Conservation (phyloP, 148 eudicot genomes). For the Nepenthes mirabilis region DNA sequence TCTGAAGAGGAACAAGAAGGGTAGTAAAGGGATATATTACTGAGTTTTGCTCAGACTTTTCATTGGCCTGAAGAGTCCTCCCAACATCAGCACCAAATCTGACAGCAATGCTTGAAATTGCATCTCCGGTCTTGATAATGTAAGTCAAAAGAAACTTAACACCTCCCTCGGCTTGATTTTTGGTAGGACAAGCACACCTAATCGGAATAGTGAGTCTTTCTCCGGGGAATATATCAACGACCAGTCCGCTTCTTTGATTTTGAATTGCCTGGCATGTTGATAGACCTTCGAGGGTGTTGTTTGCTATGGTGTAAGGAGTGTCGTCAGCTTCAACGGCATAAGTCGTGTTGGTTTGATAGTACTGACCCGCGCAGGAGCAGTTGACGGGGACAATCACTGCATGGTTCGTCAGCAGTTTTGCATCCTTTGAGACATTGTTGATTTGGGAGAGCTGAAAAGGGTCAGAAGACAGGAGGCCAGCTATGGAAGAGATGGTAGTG, state of each 20-base stretch:
- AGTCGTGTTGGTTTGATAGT: constrained; percentile 54
- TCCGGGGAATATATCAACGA: constrained; percentile 15
- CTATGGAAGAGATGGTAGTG: constrained; percentile 44
- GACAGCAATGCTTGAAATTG: constrained; percentile 17
- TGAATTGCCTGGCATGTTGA: constrained; percentile 56
- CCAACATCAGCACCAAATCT: constrained; percentile 43
- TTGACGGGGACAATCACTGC: constrained; percentile 55
- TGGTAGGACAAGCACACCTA: constrained; percentile 89
- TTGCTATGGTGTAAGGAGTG: constrained; percentile 23
- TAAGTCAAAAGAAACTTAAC: constrained; percentile 60
- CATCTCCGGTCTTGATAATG: constrained; percentile 21
- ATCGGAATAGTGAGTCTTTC: constrained; percentile 46
- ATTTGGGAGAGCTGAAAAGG: constrained; percentile 30
- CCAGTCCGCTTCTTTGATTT: constrained; percentile 24
- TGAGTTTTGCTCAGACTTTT: constrained; percentile 26
- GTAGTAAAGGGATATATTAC: constrained; percentile 49
- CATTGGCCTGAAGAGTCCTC: constrained; percentile 51
- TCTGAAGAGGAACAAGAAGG: constrained; percentile 55
- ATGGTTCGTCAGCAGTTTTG: constrained; percentile 22
- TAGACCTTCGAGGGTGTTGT: constrained; percentile 49
- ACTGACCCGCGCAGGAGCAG: constrained; percentile 66
- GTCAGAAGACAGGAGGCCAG: constrained; percentile 28
- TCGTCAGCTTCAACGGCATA: constrained; percentile 18
- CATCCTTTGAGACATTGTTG: constrained; percentile 25
- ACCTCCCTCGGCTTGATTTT: constrained; percentile 38